Conservation (phyloP, 352 stramenopile genomes). For the Pythium periplocum region DNA sequence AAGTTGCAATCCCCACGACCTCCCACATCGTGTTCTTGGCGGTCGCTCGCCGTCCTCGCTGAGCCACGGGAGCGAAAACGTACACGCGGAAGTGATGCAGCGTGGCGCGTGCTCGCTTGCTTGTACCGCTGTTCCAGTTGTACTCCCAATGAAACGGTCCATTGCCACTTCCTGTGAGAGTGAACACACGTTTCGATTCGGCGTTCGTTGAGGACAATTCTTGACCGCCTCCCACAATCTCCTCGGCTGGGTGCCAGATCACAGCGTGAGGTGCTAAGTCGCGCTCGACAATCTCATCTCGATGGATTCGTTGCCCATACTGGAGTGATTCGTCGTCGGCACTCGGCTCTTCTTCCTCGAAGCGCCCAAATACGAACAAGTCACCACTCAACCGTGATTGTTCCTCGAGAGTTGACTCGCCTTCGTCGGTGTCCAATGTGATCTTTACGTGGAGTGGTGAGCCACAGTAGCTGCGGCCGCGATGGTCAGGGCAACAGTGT, state of each 20-base stretch:
- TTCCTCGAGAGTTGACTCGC: not conserved
- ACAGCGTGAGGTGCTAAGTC: too few relatives aligned
- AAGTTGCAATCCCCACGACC: conserved; percentile 24
- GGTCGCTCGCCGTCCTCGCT: too few relatives aligned
- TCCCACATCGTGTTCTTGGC: conserved; percentile 15
- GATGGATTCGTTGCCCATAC: too few relatives aligned
- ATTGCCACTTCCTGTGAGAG: conserved; percentile 5
- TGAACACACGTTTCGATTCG: conserved; percentile 14
- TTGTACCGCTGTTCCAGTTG: conserved; percentile 51
- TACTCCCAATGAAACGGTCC: conserved; percentile 34
- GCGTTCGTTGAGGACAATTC: conserved; percentile 9
- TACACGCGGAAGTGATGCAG: conserved; percentile 41
- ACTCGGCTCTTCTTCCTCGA: too few relatives aligned
- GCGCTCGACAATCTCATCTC: too few relatives aligned
- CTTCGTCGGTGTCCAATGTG: not conserved
- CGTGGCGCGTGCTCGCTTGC: conserved; percentile 31
- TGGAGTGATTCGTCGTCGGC: too few relatives aligned
- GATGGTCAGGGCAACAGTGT: conserved; percentile 46
- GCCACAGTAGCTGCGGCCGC: conserved; percentile 44
- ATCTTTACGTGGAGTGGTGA: conserved; percentile 31
- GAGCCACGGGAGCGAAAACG: conserved; percentile 16
- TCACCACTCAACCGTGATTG: too few relatives aligned
- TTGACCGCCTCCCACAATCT: not conserved
- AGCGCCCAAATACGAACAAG: too few relatives aligned
- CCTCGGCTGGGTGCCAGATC: not conserved